Evolutionary conservation across 2,329 filamentous ascomycete species (phyloP).

Genomic region (Epichloe scottii): DNA sequence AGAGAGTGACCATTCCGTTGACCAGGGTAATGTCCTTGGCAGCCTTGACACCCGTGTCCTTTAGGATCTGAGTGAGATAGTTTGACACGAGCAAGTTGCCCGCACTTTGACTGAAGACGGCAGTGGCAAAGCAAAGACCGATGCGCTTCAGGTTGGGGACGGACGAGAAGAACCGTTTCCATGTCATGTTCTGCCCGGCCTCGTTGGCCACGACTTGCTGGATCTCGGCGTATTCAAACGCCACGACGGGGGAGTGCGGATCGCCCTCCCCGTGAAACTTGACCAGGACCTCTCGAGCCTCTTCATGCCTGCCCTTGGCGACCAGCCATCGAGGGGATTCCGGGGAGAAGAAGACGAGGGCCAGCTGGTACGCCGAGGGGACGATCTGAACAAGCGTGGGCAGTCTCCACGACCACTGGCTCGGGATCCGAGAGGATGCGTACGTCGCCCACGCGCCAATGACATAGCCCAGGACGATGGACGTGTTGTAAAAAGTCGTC

Average conservation of each 20-base stretch:
- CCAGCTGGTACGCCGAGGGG: slow-evolving; percentile 29
- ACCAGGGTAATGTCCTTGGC: slow-evolving; percentile 27
- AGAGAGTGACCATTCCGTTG: slow-evolving; percentile 28
- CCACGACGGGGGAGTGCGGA: slow-evolving; percentile 29
- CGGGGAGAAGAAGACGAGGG: slow-evolving; percentile 37
- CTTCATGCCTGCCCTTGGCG: slow-evolving; percentile 33
- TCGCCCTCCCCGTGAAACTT: slow-evolving; percentile 40
- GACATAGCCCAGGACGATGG: slow-evolving; percentile 27
- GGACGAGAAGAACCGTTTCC: slow-evolving; percentile 28
- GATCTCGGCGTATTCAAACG: slow-evolving; percentile 37
- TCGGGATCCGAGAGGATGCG: slow-evolving; percentile 15
- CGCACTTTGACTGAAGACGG: slow-evolving; percentile 27
- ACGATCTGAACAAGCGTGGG: slow-evolving; percentile 39
- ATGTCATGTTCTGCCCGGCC: slow-evolving; percentile 23
- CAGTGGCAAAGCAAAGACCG: slow-evolving; percentile 26
- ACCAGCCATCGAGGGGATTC: slow-evolving; percentile 50
- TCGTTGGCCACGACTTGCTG: slow-evolving; percentile 28
- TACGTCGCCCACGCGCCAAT: slow-evolving; percentile 26
- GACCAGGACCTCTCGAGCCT: slow-evolving; percentile 37
- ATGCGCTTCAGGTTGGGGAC: slow-evolving; percentile 27
- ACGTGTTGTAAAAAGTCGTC: slow-evolving; percentile 28
- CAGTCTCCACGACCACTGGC: slow-evolving; percentile 36
- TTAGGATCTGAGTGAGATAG: slow-evolving; percentile 26
- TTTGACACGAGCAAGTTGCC: slow-evolving; percentile 30
- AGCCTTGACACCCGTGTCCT: slow-evolving; percentile 24